These are phyloP conservation scores for Chondrus crispus DNA, from an alignment of 23 red algal species.

Conservation along the genomic window DNA sequence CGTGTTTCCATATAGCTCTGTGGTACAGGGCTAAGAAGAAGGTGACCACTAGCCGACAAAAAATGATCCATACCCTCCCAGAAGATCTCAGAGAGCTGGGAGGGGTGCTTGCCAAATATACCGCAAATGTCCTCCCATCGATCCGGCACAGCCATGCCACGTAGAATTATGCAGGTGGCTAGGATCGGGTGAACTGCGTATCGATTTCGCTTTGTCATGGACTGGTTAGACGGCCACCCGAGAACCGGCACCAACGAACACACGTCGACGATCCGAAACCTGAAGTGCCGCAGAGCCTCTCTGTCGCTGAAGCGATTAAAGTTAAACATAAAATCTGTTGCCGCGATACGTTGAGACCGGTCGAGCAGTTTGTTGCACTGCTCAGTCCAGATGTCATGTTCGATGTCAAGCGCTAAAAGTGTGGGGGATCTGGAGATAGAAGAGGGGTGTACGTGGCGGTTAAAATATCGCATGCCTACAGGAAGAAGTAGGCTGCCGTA, in stretches of 20 bases:
- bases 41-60: not conserved
- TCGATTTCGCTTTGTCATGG: not conserved
- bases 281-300: not conserved
- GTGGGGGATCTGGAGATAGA: too few relatives aligned
- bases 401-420: too few relatives aligned
- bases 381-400: too few relatives aligned
- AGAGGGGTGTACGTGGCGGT: too few relatives aligned
- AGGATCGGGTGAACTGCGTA: not conserved
- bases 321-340: conserved; percentile 7
- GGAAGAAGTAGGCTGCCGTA: too few relatives aligned
- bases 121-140: not conserved
- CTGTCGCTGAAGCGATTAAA: conserved; percentile 5
- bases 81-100: conserved; percentile 42
- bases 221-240: not conserved
- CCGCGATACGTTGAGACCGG: not conserved
- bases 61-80: not conserved
- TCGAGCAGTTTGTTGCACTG: not conserved
- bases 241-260: not conserved
- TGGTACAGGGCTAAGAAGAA: not conserved
- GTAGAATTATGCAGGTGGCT: not conserved
- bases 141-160: not conserved
- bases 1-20: not conserved
- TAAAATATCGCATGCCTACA: too few relatives aligned
- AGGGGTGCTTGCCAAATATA: not conserved
- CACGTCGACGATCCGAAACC: not conserved